Conservation (phyloP, 768 basidiomycete species). For the Gyrodon lividus region DNA sequence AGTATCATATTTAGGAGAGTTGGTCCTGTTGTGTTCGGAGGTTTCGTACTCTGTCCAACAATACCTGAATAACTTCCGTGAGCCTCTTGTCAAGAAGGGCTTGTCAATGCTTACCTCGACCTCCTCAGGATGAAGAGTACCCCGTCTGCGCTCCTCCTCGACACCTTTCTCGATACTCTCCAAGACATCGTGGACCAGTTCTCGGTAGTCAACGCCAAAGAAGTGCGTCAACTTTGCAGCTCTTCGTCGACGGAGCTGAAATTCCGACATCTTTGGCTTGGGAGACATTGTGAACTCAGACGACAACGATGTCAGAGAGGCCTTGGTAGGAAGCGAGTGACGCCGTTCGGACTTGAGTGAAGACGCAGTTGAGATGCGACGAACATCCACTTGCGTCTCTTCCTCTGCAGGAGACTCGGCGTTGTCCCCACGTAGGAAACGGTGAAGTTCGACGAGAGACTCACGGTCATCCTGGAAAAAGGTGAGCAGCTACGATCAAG, state of each 20-base stretch:
- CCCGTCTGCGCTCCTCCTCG: constrained; percentile 63
- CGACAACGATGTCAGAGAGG: constrained; percentile 58
- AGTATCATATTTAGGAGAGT: constrained; percentile 5
- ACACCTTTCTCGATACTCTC: constrained; percentile 79
- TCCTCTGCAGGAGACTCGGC: constrained; percentile 23
- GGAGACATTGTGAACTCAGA: constrained; percentile 47
- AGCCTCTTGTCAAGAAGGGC: constrained; percentile 3
- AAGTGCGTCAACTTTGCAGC: constrained; percentile 86
- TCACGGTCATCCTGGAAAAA: constrained; percentile 64
- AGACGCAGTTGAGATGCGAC: constrained; percentile 33
- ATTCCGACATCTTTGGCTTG: constrained; percentile 42
- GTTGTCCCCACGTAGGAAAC: constrained; percentile 49
- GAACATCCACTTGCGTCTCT: constrained; percentile 16
- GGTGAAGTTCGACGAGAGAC: constrained; percentile 73
- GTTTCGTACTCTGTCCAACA: constrained; percentile 36
- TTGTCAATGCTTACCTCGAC: constrained; percentile 54
- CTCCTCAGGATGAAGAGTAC: constrained; percentile 65
- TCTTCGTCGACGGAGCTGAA: constrained; percentile 69
- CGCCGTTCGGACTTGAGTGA: constrained; percentile 61
- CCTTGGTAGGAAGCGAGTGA: constrained; percentile 63
- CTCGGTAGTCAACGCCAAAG: constrained; percentile 84
- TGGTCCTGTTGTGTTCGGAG: constrained; percentile 28
- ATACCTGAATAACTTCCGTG: constrained; percentile 44
- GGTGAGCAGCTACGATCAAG: background rate
- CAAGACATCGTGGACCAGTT: constrained; percentile 72